Conservation (phyloP, 1,284 basidiomycete species). For the Pseudozyma tsukubaensis region DNA sequence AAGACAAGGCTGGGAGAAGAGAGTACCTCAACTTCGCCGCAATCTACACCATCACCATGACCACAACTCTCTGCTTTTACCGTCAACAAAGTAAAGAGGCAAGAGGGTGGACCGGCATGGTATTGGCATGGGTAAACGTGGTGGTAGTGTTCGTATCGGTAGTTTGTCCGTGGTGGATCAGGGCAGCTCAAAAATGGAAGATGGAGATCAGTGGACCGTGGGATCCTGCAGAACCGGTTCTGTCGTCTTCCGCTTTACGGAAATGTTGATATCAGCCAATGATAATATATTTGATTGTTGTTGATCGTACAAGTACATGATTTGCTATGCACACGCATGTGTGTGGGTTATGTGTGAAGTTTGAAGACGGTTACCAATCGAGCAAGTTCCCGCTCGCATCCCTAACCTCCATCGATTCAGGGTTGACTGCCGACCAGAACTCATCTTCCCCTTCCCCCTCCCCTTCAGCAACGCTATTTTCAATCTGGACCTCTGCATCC, state of each 20-base stretch:
- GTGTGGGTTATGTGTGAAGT: too few species aligned
- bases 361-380: conserved; percentile 24
- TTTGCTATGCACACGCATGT: neutral
- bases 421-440: conserved; percentile 38
- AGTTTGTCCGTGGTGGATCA: conserved; percentile 56
- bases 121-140: conserved; percentile 15
- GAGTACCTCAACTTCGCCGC: neutral
- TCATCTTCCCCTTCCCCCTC: conserved; percentile 19
- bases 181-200: conserved; percentile 57
- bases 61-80: neutral
- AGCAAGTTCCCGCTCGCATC: conserved; percentile 30
- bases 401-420: conserved; percentile 13
- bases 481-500: neutral
- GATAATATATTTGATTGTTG: neutral
- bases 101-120: conserved; percentile 4
- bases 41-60: conserved; percentile 11
- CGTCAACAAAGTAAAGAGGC: neutral
- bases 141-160: conserved; percentile 37
- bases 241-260: conserved; percentile 1
- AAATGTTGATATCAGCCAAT: too few species aligned
- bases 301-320: conserved; percentile 2
- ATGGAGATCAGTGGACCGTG: conserved; percentile 58
- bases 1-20: neutral
- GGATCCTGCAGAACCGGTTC: conserved; percentile 50
- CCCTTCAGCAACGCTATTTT: neutral